Percentiles rank a stretch among this genome's conserved stretches.
Evolutionary conservation across 2,329 filamentous ascomycete species (phyloP).

Genomic region (Pyricularia pennisetigena): DNA sequence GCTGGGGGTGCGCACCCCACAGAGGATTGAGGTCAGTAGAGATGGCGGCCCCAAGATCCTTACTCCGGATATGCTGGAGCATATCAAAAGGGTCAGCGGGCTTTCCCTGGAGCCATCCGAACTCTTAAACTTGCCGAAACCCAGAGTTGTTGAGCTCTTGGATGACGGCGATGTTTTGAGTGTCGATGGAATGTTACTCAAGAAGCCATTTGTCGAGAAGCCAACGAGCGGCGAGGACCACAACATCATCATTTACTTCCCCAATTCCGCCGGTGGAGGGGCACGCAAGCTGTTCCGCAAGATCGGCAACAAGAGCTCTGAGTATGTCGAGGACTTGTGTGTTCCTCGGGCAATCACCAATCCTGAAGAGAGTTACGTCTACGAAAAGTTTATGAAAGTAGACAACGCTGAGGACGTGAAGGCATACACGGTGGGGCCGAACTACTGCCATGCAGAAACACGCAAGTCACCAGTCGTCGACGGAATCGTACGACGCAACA

Average conservation of each 20-base stretch:
- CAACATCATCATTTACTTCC: slow-evolving; percentile 97
- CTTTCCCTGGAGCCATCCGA: slow-evolving; percentile 63
- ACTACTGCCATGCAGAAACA: slow-evolving; percentile 93
- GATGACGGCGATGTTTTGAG: slow-evolving; percentile 82
- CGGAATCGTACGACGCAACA: slow-evolving; percentile 89
- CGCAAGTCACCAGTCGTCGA: slow-evolving; percentile 96
- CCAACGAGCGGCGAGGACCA: slow-evolving; percentile 97
- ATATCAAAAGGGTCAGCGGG: slow-evolving; percentile 72
- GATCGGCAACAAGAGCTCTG: slow-evolving; percentile 97
- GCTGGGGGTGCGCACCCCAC: slow-evolving; percentile 81
- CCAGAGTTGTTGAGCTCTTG: slow-evolving; percentile 69
- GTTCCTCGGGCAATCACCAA: slow-evolving; percentile 77
- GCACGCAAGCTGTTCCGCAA: slow-evolving; percentile 91
- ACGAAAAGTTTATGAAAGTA: slow-evolving; percentile 93
- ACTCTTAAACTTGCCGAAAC: slow-evolving; percentile 40
- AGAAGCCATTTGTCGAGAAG: slow-evolving; percentile 96
- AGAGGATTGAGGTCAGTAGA: slow-evolving; percentile 80
- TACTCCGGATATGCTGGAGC: slow-evolving; percentile 68
- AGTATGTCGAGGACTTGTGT: slow-evolving; percentile 70
- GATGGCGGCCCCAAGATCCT: slow-evolving; percentile 80
- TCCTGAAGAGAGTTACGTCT: slow-evolving; percentile 76
- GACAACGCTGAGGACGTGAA: slow-evolving; percentile 98
- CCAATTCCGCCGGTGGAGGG: slow-evolving; percentile 75
- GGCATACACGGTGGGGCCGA: slow-evolving; percentile 89
- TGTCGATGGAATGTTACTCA: slow-evolving; percentile 73